Evolutionary conservation across 2,329 filamentous ascomycete species (phyloP).

Genomic region (Sporothrix brunneoviolacea): DNA sequence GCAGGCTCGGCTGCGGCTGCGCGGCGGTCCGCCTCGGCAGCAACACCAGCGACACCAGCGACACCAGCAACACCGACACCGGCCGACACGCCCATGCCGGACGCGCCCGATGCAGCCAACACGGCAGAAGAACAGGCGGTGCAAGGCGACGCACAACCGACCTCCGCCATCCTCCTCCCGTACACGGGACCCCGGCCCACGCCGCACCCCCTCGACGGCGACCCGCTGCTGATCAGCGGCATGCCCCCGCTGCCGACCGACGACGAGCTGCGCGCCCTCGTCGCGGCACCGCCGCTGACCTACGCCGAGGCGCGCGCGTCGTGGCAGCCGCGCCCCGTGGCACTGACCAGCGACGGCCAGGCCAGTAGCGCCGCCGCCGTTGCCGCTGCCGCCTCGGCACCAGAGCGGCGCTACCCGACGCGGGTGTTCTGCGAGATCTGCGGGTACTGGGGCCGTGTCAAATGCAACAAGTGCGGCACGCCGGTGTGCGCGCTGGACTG

Average conservation of each 20-base stretch:
- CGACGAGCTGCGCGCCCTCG: constrained; percentile 56
- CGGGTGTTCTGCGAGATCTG: constrained; percentile 71
- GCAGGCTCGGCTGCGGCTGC: not conserved
- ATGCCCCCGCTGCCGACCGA: constrained; percentile 53
- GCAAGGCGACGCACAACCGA: constrained; percentile 1
- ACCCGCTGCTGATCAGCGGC: constrained; percentile 52
- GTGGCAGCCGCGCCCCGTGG: no score
- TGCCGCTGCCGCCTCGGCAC: no score
- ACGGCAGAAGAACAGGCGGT: not conserved
- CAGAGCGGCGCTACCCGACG: constrained; percentile 49
- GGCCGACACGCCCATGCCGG: constrained; percentile 35
- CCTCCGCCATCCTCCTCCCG: constrained; percentile 28
- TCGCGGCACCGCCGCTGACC: constrained; percentile 57
- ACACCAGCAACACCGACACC: not conserved
- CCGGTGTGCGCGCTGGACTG: constrained; percentile 73
- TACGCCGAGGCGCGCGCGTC: constrained; percentile 50
- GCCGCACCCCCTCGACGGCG: constrained; percentile 42
- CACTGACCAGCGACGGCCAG: no score
- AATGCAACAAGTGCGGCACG: constrained; percentile 71
- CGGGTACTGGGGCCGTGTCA: constrained; percentile 73
- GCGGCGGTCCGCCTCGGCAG: constrained; percentile 1
- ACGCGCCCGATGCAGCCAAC: constrained; percentile 23
- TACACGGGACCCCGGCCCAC: constrained; percentile 27
- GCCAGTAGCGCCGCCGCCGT: no score
- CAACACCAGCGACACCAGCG: constrained; percentile 3